Base-by-base conservation (phyloP, 2,329 filamentous ascomycete species). In the Thelonectria rubi region DNA sequence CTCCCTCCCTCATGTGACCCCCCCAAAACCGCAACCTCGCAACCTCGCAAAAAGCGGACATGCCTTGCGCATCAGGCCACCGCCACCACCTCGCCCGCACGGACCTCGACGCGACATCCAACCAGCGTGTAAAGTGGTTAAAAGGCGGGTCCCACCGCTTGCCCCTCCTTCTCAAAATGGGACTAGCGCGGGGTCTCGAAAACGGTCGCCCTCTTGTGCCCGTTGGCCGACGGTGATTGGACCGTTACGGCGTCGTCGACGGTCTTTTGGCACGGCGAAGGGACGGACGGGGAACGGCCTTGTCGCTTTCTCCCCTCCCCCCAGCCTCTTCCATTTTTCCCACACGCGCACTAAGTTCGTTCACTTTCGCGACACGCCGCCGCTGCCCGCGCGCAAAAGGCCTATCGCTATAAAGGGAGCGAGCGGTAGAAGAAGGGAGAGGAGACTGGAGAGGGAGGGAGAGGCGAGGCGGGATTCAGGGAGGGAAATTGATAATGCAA, bases 51-150 rank as follows among this genome's bases (percentile, higher is more conserved):
- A 63, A 65, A 48, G 60, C 43, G 49, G 47, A 57, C 69, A 67
- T 71, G 69, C 70, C 69, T 64, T 65, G 66, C 63, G 66, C 69
- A 65, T 65, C 66, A 61, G 69, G 66, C 65, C 65, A 65, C 54
- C 32, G 51, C 50, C n/a, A 59, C 43, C 26, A 39, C 32, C 42
- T n/a, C 45, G n/a, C 2, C 26, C 50, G 43, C 34, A 55, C 52
- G 52, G 49, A 30, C 21, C 42, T 18, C 50, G 40, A 32, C 34
- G 46, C 63, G 56, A 30, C 55, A 30, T n/a, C 47, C 57, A 51
- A n/a, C 40, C 45, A 60, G 63, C 69, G 69, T 66, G 69, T 70
- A 70, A 65, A 72, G 69, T 70, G 63, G 63, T 14, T 45, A 30
- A 9, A 30, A 30, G 7, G 26, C 30, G 17, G 40, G 26, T 14